A percentile compares a stretch with the other conserved stretches of the same genome.
These are phyloP conservation scores for Anthoceros angustus DNA, from an alignment of 225 moss, liverwort and hornwort genomes.

Conservation along the genomic window DNA sequence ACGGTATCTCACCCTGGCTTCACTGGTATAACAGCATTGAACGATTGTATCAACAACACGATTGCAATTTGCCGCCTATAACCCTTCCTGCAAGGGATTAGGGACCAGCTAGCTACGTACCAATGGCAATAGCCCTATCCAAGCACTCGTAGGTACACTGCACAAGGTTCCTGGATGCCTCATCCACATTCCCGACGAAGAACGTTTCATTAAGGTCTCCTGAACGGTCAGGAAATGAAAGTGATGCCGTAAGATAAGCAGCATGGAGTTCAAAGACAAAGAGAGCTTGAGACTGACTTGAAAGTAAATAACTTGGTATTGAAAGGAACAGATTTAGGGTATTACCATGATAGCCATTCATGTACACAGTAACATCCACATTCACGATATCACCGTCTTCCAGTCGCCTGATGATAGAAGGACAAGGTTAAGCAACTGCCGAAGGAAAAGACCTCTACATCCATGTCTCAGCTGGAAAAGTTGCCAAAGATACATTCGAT, in stretches of 20 bases:
- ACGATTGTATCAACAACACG: background rate
- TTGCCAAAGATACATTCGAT: constrained; percentile 7
- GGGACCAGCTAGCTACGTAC: constrained; percentile 16
- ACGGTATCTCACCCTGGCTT: constrained; percentile 92
- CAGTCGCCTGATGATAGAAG: constrained; percentile 27
- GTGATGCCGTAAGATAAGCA: too few relatives aligned
- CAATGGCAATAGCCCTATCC: constrained; percentile 77
- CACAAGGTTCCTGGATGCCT: constrained; percentile 26
- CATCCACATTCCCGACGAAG: constrained; percentile 80
- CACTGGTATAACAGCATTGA: constrained; percentile 25
- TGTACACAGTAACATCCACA: constrained; percentile 58
- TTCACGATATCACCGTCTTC: constrained; percentile 93
- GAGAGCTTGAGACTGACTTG: too few relatives aligned
- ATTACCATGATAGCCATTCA: constrained; percentile 83
- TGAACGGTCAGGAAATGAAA: constrained; percentile 8
- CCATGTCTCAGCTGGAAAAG: too few relatives aligned
- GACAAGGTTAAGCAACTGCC: too few relatives aligned
- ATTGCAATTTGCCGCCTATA: background rate
- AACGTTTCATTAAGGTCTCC: constrained; percentile 93
- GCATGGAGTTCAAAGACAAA: too few relatives aligned
- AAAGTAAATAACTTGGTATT: too few relatives aligned
- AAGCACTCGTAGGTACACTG: constrained; percentile 73
- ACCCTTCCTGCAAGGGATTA: too few relatives aligned
- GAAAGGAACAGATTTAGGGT: background rate
- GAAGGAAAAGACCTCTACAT: too few relatives aligned